A percentile compares a stretch with the other conserved stretches of the same genome.
These are phyloP conservation scores for Bipolaris oryzae DNA, from an alignment of 2,329 filamentous ascomycete genomes.

Conservation along the genomic window DNA sequence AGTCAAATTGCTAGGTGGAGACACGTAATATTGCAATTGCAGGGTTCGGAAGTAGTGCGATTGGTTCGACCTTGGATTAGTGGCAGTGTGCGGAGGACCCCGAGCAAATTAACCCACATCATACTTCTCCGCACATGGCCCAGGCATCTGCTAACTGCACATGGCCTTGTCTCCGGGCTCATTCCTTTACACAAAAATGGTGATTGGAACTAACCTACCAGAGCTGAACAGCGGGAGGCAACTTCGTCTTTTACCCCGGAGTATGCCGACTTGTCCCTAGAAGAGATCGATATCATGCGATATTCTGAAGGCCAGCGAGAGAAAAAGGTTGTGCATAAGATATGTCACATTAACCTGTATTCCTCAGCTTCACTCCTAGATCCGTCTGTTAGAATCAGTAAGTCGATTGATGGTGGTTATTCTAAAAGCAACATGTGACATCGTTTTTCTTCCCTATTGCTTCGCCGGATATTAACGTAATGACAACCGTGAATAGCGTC, in stretches of 20 bases:
- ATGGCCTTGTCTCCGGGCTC: neutral
- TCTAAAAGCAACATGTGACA: neutral
- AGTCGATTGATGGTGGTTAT: constrained; percentile 46
- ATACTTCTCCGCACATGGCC: neutral
- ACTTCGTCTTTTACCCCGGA: neutral
- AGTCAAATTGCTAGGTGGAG: neutral
- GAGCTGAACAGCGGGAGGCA: neutral
- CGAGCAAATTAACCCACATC: too few relatives aligned
- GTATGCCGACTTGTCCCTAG: neutral
- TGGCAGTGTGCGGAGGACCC: too few relatives aligned
- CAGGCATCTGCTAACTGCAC: neutral
- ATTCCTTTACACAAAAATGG: neutral
- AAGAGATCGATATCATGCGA: neutral
- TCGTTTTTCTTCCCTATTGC: neutral
- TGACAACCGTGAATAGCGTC: neutral
- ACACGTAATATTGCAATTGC: neutral
- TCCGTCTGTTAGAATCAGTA: constrained; percentile 12
- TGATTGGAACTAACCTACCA: neutral
- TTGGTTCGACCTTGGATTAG: neutral
- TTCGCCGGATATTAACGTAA: neutral
- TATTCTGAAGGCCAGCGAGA: neutral
- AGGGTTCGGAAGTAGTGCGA: neutral
- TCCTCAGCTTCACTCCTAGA: neutral
- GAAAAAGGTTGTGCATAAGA: neutral
- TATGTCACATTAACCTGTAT: neutral